Evolutionary conservation across 2,329 filamentous ascomycete genomes (phyloP), one percentile per base, ranked within the genome.

Genomic region (Aspergillus ruber): DNA sequence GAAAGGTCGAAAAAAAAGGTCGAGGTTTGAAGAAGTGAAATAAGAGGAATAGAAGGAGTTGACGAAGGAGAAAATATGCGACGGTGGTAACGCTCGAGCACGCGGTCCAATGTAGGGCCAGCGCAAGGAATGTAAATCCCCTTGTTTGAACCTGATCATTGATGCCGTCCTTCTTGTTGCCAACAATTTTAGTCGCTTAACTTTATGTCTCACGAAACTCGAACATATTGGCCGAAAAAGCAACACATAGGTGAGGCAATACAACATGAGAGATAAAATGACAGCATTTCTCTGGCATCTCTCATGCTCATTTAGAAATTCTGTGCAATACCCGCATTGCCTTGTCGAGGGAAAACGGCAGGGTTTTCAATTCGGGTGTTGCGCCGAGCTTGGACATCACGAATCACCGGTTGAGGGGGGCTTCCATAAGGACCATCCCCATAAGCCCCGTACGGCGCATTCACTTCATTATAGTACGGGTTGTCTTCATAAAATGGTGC

Each of bases 281-380:
- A 29, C 25, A 29, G 25, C 25, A 29, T 29, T 29, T 29, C 25
- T 29, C 25, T 29, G 25, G 3, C 10, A 12, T 29, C 12, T 12
- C 25, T 29, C 39, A 15, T 6, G 39, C 20, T 25, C n/a, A 15
- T 12, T 54, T 81, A 97, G 62, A 98, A 98, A 70, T 98, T 98
- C 71, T 97, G 93, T 27, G 93, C 88, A 61, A 98, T 96, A 50
- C 93, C 93, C 35, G 88, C 88, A 60, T 88, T 95, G 29, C 81
- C 83, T 74, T 95, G 90, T 64, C 94, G 88, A 9, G 91, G 90
- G 61, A 88, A 94, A 53, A 93, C 87, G 40, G 87, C 82, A 2
- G 89, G 85, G 65, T 86, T 95, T 73, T 97, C 90, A 62, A 98
- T 97, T 52, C 90, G 83, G 10, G 93, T 96, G 72, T 96, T 96